Percentiles rank a stretch among this genome's conserved stretches.
Evolutionary conservation across 805 yeast species (phyloP).

Genomic region (Saccharomyces jurei): DNA sequence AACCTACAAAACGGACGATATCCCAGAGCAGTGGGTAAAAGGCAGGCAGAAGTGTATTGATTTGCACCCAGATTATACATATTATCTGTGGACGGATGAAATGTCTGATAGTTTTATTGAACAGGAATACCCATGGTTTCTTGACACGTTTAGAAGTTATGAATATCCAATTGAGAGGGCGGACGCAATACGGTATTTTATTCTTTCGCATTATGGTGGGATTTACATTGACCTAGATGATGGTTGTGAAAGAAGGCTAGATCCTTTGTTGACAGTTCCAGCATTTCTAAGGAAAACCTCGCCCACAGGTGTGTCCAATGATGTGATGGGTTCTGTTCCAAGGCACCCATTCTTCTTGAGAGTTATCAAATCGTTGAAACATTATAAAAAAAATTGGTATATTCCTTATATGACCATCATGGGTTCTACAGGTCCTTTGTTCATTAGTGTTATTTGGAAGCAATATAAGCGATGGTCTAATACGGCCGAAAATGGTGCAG

Average conservation of each 20-base stretch:
- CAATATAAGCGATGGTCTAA: constrained; percentile 71
- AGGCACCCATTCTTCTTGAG: constrained; percentile 76
- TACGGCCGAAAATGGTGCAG: constrained; percentile 56
- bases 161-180: constrained; percentile 81
- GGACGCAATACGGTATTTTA: constrained; percentile 84
- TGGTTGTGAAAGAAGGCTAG: constrained; percentile 72
- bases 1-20: constrained; percentile 70
- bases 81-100: constrained; percentile 85
- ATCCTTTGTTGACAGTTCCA: constrained; percentile 72
- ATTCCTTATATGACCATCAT: constrained; percentile 86
- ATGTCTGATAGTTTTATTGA: constrained; percentile 71
- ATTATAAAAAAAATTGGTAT: constrained; percentile 65
- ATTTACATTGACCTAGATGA: constrained; percentile 85
- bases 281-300: constrained; percentile 81
- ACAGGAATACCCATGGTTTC: constrained; percentile 80
- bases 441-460: constrained; percentile 79
- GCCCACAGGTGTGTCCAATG: constrained; percentile 89
- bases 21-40: constrained; percentile 74
- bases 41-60: constrained; percentile 73
- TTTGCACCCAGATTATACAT: constrained; percentile 80
- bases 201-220: constrained; percentile 78
- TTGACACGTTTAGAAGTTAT: constrained; percentile 68
- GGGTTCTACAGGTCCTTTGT: constrained; percentile 89
- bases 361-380: constrained; percentile 54
- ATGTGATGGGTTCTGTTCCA: constrained; percentile 85